These are phyloP conservation scores for Penicillium canariense DNA, from an alignment of 495 filamentous ascomycete genomes.

Conservation along the genomic window DNA sequence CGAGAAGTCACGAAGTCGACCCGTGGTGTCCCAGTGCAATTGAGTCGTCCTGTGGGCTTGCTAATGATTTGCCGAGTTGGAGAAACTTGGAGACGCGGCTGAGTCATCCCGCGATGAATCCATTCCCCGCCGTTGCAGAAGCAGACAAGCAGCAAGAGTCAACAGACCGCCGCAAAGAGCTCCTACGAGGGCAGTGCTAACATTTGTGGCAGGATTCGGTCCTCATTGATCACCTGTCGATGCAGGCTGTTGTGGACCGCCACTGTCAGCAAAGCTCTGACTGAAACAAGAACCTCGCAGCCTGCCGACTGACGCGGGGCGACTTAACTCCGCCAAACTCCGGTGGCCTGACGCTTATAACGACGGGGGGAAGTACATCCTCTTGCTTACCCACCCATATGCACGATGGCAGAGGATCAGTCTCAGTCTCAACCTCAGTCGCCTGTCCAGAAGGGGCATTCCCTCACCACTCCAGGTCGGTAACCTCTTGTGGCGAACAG, in stretches of 20 bases:
- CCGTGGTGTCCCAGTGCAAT: no score
- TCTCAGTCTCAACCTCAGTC: not conserved
- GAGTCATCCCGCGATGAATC: conserved; percentile 6
- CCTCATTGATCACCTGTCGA: no score
- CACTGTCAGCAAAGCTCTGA: no score
- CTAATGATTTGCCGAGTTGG: conserved; percentile 1
- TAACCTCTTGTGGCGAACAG: not conserved
- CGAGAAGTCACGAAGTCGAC: no score
- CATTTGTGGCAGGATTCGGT: no score
- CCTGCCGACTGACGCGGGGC: not conserved
- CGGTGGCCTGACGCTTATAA: not conserved
- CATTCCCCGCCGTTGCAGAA: no score
- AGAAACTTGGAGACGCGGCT: conserved; percentile 11
- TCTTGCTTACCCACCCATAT: not conserved
- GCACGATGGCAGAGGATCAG: conserved; percentile 5
- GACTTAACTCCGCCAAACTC: conserved; percentile 22
- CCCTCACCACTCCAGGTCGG: conserved; percentile 9
- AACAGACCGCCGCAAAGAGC: no score
- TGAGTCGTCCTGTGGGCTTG: no score
- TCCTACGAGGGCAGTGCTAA: no score
- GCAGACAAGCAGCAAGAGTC: no score
- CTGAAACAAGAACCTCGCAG: no score
- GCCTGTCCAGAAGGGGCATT: not conserved
- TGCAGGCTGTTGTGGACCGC: no score
- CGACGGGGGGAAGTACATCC: not conserved